Evolutionary conservation across 176 grass and related monocot species (phyloP).

Genomic region (Phoenix dactylifera): DNA sequence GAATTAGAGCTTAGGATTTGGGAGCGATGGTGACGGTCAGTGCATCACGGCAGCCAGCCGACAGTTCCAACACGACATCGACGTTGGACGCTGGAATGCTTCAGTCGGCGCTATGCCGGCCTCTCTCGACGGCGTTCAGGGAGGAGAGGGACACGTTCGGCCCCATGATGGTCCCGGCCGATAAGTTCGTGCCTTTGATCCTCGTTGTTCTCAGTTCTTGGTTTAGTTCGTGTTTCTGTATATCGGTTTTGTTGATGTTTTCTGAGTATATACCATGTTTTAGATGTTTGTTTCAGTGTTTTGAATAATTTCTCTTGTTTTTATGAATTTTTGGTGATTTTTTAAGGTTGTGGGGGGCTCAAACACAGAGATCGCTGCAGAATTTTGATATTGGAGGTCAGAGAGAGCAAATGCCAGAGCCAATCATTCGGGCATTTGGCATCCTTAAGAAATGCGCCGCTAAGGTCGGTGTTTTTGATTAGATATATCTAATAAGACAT

Average conservation of each 20-base stretch:
- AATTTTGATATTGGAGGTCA: conserved; percentile 89
- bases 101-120: conserved; percentile 35
- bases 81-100: conserved; percentile 31
- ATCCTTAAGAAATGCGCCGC: conserved; percentile 93
- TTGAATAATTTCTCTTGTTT: not conserved
- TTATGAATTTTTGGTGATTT: conserved; percentile 5
- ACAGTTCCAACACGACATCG: conserved; percentile 6
- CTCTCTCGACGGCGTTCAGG: conserved; percentile 63
- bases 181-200: conserved; percentile 40
- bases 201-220: not conserved
- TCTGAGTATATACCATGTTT: not conserved
- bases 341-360: conserved; percentile 80
- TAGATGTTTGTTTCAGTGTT: conserved; percentile 13
- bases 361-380: conserved; percentile 90
- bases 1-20: not conserved
- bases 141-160: conserved; percentile 93
- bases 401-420: conserved; percentile 74
- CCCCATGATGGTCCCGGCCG: conserved; percentile 60
- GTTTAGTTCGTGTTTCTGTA: not conserved
- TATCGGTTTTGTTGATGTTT: not conserved
- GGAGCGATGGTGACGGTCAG: conserved; percentile 42
- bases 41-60: conserved; percentile 25
- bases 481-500: no score
- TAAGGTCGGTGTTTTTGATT: conserved; percentile 36
- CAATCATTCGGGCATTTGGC: conserved; percentile 92